phyloP scores from a whole-genome alignment of 257 asterid genomes.

The Mentha longifolia region DNA sequence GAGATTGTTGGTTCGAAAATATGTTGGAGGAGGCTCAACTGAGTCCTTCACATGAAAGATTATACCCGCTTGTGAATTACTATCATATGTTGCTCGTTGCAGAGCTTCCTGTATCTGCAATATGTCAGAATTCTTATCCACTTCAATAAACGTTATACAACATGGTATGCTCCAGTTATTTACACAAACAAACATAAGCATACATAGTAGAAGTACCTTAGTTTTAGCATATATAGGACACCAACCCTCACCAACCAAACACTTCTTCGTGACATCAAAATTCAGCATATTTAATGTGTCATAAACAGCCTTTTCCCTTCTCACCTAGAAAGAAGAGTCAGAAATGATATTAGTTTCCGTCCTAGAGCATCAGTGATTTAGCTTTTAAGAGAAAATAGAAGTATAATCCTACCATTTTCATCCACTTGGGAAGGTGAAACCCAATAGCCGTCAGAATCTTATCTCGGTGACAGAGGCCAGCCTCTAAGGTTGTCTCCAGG shows the following conservation, averaged over 20 bases:
- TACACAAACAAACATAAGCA: conserved; percentile 22
- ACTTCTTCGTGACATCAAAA: conserved; percentile 96
- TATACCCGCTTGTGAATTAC: conserved; percentile 92
- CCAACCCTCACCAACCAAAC: conserved; percentile 99
- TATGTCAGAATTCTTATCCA: conserved; percentile 32
- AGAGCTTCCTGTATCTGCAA: conserved; percentile 91
- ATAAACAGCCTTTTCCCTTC: conserved; percentile 92
- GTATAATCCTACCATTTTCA: conserved; percentile 56
- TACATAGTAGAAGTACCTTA: conserved; percentile 52
- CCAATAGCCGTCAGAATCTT: conserved; percentile 80
- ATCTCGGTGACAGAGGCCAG: conserved; percentile 85
- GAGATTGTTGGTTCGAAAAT: conserved; percentile 77
- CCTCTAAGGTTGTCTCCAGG: conserved; percentile 88
- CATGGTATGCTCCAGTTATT: conserved; percentile 25
- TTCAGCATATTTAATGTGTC: conserved; percentile 93
- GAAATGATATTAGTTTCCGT: conserved; percentile 33
- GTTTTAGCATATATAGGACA: conserved; percentile 89
- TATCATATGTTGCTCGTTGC: conserved; percentile 90
- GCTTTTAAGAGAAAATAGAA: conserved; percentile 23
- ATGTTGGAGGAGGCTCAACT: conserved; percentile 89
- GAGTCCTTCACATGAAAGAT: conserved; percentile 94
- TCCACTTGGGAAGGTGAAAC: conserved; percentile 82
- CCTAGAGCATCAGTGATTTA: conserved; percentile 21
- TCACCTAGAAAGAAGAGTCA: conserved; percentile 64
- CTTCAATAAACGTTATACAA: conserved; percentile 30